Conservation (phyloP, 23 red algal species). For the Gracilariopsis chorda region DNA sequence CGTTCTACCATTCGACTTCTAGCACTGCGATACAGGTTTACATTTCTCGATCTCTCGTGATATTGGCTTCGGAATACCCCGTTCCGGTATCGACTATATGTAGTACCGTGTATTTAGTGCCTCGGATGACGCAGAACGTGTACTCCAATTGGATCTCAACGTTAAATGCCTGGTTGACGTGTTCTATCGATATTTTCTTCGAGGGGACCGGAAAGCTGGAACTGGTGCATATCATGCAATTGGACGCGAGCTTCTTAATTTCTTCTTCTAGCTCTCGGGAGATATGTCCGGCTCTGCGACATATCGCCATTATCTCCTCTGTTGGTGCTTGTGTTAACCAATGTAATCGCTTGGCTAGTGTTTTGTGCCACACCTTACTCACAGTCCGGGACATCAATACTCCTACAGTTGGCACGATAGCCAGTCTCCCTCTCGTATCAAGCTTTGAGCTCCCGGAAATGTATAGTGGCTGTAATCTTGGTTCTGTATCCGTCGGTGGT, state of each 20-base stretch:
- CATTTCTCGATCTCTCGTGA: background rate
- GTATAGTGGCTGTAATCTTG: background rate
- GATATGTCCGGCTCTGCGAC: background rate
- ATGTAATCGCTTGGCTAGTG: constrained; percentile 19
- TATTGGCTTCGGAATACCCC: background rate
- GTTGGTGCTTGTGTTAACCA: constrained; percentile 13
- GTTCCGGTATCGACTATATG: constrained; percentile 13
- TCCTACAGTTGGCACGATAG: background rate
- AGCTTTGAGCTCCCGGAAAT: background rate
- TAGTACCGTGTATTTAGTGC: background rate
- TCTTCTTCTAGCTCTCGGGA: background rate
- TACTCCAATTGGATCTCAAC: constrained; percentile 21
- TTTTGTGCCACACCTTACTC: background rate
- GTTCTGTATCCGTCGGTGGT: background rate
- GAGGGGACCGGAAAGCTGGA: background rate
- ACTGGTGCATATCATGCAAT: constrained; percentile 14
- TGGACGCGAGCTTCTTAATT: background rate
- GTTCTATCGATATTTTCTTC: constrained; percentile 25
- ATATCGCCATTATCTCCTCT: constrained; percentile 9
- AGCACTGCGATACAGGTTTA: background rate
- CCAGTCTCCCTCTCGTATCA: background rate
- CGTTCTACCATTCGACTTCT: background rate
- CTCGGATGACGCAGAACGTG: constrained; percentile 8
- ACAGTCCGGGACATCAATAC: background rate
- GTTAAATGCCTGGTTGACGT: constrained; percentile 49